Conservation (phyloP, 306 rosid species). For the Hylodesmum podocarpum region DNA sequence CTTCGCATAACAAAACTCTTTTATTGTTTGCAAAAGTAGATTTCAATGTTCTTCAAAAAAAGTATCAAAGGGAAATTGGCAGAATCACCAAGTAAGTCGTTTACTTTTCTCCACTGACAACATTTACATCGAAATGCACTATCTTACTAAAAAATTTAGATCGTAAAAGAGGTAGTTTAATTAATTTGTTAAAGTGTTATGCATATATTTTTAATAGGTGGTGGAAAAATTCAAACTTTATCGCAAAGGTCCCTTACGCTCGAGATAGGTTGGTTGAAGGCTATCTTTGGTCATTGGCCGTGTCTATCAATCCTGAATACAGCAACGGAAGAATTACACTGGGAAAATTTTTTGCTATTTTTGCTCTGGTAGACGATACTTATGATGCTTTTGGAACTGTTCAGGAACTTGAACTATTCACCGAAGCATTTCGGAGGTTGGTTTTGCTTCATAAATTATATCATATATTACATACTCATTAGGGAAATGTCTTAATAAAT, state of each 20-base stretch:
- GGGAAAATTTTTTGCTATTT: constrained; percentile 6
- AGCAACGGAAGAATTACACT: constrained; percentile 6
- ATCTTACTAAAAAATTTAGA: too few species aligned
- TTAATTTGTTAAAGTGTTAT: neutral
- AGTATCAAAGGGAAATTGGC: constrained; percentile 3
- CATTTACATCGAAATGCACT: too few species aligned
- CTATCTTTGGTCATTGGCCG: constrained; percentile 17
- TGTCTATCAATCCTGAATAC: constrained; percentile 18
- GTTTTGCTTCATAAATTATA: neutral
- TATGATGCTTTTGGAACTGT: constrained; percentile 40
- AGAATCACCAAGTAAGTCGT: neutral
- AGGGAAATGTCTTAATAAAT: too few species aligned
- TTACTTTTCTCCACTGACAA: too few species aligned
- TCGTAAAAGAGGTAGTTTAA: neutral
- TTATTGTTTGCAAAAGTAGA: constrained; percentile 32
- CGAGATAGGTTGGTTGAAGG: constrained; percentile 44
- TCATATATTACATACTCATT: too few species aligned
- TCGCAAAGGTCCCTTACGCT: constrained; percentile 24
- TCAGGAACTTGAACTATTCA: constrained; percentile 46
- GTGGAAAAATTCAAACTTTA: constrained; percentile 39
- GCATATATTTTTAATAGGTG: constrained; percentile 12
- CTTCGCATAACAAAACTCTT: neutral
- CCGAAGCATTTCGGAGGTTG: constrained; percentile 38
- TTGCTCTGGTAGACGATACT: constrained; percentile 32
- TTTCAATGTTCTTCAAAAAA: constrained; percentile 20